Evolutionary conservation across 2,329 filamentous ascomycete species (phyloP), one percentile per base, ranked within the genome.

Genomic region (Trichophyton mentagrophytes): DNA sequence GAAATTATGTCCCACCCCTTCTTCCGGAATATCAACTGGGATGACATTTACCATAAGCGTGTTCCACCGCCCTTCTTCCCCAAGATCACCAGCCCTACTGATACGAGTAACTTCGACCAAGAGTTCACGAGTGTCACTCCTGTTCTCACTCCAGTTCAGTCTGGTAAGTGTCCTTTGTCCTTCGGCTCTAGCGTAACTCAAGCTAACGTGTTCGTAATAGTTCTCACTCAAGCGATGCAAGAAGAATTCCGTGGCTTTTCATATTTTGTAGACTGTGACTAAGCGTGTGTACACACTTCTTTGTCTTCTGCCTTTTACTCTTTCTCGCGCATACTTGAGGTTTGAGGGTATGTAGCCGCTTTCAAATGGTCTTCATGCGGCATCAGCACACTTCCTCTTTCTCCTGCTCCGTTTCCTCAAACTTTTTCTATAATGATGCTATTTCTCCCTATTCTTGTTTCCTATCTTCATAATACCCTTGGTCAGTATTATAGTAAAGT

Each of bases 231-330:
- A 79, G 90, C 90, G 49, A 97, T 97, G 91, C 93, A 99, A 78
- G 93, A 99, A 78, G 91, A 99, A 74, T 99, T 99, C 87, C 85
- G 93, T 62, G 93, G 93, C 66, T 99, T 99, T 79, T 97, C 92
- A 27, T 99, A 99, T 77, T 93, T 89, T 59, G 89, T 89, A 63
- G 90, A 96, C 74, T 95, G 95, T 76, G 87, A 87, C 64, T 91
- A 74, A 79, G 68, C 44, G 27, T 30, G 49, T 20, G 49, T 42
- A 42, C 38, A 13, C 38, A 42, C 38, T 13, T 30, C 17, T 57
- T 25, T 9, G 5, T 30, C 22, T 38, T 27, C 11, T 42, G 17
- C n/a, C 40, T 57, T 40, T 40, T 57, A 7, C 27, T 30, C 27
- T 22, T 40, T 25, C n/a, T 44, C 40, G 55, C 47, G 27, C 49